A percentile compares a stretch with the other conserved stretches of the same genome.
Evolutionary conservation across 1,284 basidiomycete genomes (phyloP).

Genomic region (Apiotrichum gracile): DNA sequence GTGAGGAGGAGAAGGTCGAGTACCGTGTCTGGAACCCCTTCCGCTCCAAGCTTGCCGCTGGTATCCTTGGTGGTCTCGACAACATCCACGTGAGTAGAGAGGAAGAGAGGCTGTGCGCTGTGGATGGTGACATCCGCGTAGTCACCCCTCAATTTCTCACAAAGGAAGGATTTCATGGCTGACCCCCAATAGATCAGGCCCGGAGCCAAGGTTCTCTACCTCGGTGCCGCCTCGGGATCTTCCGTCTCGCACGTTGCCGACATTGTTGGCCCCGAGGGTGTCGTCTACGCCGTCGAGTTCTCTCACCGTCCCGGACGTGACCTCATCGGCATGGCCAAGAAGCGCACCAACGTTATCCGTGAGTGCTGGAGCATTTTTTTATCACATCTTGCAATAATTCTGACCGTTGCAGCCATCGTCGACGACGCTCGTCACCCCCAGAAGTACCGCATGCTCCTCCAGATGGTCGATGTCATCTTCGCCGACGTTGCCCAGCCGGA

Average conservation of each 20-base stretch:
- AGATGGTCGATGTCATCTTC: conserved; percentile 91
- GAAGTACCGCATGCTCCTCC: conserved; percentile 91
- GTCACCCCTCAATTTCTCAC: too few relatives aligned
- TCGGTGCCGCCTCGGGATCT: conserved; percentile 90
- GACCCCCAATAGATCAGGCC: conserved; percentile 61
- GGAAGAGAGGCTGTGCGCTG: background rate
- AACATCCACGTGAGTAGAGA: conserved; percentile 60
- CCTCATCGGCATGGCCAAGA: conserved; percentile 99
- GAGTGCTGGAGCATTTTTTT: background rate
- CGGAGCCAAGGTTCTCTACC: conserved; percentile 93
- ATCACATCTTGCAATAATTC: too few relatives aligned
- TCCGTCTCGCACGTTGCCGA: conserved; percentile 98
- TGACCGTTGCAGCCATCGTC: conserved; percentile 91
- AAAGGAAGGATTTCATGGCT: background rate
- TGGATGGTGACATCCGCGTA: too few relatives aligned
- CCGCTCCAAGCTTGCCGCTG: conserved; percentile 93
- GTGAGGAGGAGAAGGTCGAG: conserved; percentile 76
- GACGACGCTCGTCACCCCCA: conserved; percentile 94
- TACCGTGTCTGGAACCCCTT: conserved; percentile 99
- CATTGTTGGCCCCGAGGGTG: conserved; percentile 93
- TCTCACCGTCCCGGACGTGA: conserved; percentile 94
- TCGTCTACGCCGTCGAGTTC: conserved; percentile 98
- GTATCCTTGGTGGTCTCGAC: conserved; percentile 92
- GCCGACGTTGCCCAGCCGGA: conserved; percentile 98
- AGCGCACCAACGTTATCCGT: conserved; percentile 94